phyloP scores from a whole-genome alignment of 805 yeast species.

The Kodamaea hsintzibuensis region DNA sequence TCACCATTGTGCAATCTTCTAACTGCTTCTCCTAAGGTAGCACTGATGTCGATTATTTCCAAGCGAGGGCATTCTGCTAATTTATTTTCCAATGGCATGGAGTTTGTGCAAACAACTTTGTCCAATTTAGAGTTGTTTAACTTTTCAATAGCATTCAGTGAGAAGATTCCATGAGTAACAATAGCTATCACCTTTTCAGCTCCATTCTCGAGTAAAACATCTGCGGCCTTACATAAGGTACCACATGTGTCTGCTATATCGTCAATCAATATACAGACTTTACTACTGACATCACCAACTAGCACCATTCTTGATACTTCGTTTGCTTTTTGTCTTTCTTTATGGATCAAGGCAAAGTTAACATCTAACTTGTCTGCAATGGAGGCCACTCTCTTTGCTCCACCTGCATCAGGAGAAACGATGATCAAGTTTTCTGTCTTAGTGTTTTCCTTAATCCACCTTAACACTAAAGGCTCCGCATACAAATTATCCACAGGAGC shows the following conservation, averaged over 20 bases:
- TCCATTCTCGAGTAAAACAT: slow-evolving; percentile 73
- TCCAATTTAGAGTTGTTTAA: slow-evolving; percentile 67
- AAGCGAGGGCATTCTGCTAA: slow-evolving; percentile 62
- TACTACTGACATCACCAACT: slow-evolving; percentile 89
- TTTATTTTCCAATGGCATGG: slow-evolving; percentile 79
- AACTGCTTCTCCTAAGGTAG: slow-evolving; percentile 89
- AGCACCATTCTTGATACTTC: slow-evolving; percentile 94
- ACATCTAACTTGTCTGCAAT: slow-evolving; percentile 90
- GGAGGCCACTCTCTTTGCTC: slow-evolving; percentile 95
- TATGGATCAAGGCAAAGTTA: slow-evolving; percentile 93
- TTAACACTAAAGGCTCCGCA: slow-evolving; percentile 88
- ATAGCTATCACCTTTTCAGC: slow-evolving; percentile 88
- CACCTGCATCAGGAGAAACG: slow-evolving; percentile 98
- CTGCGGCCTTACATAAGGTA: slow-evolving; percentile 92
- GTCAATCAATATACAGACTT: slow-evolving; percentile 83
- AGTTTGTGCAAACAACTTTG: slow-evolving; percentile 85
- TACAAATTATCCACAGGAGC: slow-evolving; percentile 95
- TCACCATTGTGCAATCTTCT: slow-evolving; percentile 96
- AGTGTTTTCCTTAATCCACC: slow-evolving; percentile 71
- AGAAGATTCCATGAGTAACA: slow-evolving; percentile 93
- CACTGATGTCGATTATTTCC: slow-evolving; percentile 80
- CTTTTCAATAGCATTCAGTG: slow-evolving; percentile 78
- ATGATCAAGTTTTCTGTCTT: slow-evolving; percentile 65
- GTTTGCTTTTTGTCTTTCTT: slow-evolving; percentile 92
- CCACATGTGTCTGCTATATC: slow-evolving; percentile 99